A percentile compares a stretch with the other conserved stretches of the same genome.
These are phyloP conservation scores for Pseudocercospora fijiensis DNA, from an alignment of 2,329 filamentous ascomycete species.

Conservation along the genomic window DNA sequence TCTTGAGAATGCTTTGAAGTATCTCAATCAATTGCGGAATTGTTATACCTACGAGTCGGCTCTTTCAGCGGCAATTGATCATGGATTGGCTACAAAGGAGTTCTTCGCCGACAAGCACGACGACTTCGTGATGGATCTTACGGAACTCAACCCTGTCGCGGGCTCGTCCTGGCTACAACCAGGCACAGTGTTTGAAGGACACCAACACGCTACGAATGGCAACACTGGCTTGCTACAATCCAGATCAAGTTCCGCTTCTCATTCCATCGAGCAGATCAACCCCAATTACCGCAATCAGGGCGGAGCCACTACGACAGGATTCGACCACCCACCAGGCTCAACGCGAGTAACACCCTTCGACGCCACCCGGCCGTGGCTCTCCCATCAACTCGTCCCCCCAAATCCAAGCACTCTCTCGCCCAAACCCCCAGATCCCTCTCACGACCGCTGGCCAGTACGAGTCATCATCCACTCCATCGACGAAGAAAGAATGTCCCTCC, in stretches of 20 bases:
- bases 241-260: slow-evolving; percentile 21
- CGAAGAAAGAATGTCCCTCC: slow-evolving; percentile 59
- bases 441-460: slow-evolving; percentile 66
- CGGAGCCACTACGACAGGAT: slow-evolving; percentile 19
- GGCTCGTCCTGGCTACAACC: slow-evolving; percentile 62
- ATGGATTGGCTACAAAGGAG: slow-evolving; percentile 54
- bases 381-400: slow-evolving; percentile 32
- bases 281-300: slow-evolving; percentile 29
- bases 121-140: slow-evolving; percentile 60
- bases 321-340: slow-evolving; percentile 34
- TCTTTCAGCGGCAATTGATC: slow-evolving; percentile 53
- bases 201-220: slow-evolving; percentile 55
- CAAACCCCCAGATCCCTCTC: slow-evolving; percentile 32
- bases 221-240: slow-evolving; percentile 24
- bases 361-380: slow-evolving; percentile 42
- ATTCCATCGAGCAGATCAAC: slow-evolving; percentile 36
- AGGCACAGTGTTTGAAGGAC: slow-evolving; percentile 61
- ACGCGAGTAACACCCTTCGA: slow-evolving; percentile 32
- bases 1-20: slow-evolving; percentile 61
- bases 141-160: slow-evolving; percentile 51
- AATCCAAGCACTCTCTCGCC: slow-evolving; percentile 7
- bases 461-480: slow-evolving; percentile 65
- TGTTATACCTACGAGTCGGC: slow-evolving; percentile 56
- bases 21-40: slow-evolving; percentile 59
- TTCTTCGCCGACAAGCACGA: slow-evolving; percentile 53